Conservation (phyloP, 2,329 filamentous ascomycete species). For the Diplodia mutila region DNA sequence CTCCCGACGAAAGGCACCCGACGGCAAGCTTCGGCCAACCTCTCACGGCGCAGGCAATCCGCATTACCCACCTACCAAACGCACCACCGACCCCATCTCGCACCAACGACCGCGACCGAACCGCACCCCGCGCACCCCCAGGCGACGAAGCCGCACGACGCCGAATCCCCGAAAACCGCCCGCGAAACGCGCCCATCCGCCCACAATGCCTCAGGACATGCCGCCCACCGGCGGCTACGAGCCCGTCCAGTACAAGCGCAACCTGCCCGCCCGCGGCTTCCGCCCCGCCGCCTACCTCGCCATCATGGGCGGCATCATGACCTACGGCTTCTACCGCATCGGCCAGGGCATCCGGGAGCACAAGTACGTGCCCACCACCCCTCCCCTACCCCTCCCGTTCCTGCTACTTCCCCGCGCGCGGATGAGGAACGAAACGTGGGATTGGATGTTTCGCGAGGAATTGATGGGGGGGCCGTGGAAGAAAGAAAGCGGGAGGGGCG, state of each 20-base stretch:
- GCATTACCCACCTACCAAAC: neutral
- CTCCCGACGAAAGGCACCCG: no score
- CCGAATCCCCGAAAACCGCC: neutral
- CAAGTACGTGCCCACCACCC: slow-evolving; percentile 68
- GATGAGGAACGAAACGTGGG: no score
- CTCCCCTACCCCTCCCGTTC: neutral
- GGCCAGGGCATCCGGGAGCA: slow-evolving; percentile 84
- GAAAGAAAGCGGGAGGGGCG: neutral
- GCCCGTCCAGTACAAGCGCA: slow-evolving; percentile 97
- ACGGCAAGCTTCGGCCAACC: neutral
- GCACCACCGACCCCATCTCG: neutral
- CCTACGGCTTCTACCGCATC: slow-evolving; percentile 87
- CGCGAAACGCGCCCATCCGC: neutral
- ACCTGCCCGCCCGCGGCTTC: slow-evolving; percentile 89
- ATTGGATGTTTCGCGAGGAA: neutral
- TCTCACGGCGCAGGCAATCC: slow-evolving; percentile 21
- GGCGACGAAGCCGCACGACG: slow-evolving; percentile 23
- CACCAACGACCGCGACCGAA: neutral
- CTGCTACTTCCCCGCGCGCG: no score
- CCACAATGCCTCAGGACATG: slow-evolving; percentile 94
- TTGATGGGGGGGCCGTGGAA: neutral
- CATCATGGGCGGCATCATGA: slow-evolving; percentile 77
- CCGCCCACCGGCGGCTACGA: slow-evolving; percentile 93
- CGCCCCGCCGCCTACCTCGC: slow-evolving; percentile 78
- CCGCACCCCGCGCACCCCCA: neutral